Percentiles rank a stretch among this genome's conserved stretches.
Conservation (phyloP, 2,329 filamentous ascomycete genomes). For the Claviceps sp. region DNA sequence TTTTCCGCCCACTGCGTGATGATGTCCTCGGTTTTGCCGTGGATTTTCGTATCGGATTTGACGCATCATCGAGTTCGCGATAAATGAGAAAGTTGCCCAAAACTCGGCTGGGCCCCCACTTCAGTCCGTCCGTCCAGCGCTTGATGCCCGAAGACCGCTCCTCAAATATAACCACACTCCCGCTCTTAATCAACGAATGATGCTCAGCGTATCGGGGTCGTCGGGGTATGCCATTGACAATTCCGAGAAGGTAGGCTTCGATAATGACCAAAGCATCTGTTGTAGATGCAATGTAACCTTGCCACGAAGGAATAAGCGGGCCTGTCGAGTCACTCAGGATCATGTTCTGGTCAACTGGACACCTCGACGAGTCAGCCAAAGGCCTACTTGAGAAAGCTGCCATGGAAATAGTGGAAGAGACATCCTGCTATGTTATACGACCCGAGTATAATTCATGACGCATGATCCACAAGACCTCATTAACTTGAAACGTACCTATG, state of each 20-base stretch:
- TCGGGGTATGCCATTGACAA: conserved; percentile 60
- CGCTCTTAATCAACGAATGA: conserved; percentile 60
- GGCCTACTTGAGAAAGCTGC: neutral
- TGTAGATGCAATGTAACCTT: conserved; percentile 51
- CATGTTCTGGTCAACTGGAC: conserved; percentile 1
- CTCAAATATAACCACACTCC: conserved; percentile 80
- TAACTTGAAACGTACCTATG: neutral
- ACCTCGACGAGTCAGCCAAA: neutral
- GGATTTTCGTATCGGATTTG: neutral
- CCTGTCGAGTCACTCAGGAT: conserved; percentile 5
- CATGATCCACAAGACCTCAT: neutral
- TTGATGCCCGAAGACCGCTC: conserved; percentile 82
- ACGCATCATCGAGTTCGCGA: conserved; percentile 49
- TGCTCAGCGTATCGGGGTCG: conserved; percentile 77
- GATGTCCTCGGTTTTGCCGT: neutral
- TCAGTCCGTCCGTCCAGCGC: conserved; percentile 80
- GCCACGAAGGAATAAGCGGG: conserved; percentile 46
- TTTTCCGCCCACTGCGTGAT: neutral
- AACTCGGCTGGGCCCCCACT: conserved; percentile 83
- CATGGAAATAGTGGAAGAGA: neutral
- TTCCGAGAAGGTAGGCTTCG: conserved; percentile 62
- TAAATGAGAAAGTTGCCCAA: conserved; percentile 75
- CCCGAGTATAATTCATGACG: neutral
- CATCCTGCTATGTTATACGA: neutral
- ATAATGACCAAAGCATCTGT: conserved; percentile 67